These are phyloP conservation scores for Calonectria fujianensis DNA, from an alignment of 2,329 filamentous ascomycete species.

Conservation along the genomic window DNA sequence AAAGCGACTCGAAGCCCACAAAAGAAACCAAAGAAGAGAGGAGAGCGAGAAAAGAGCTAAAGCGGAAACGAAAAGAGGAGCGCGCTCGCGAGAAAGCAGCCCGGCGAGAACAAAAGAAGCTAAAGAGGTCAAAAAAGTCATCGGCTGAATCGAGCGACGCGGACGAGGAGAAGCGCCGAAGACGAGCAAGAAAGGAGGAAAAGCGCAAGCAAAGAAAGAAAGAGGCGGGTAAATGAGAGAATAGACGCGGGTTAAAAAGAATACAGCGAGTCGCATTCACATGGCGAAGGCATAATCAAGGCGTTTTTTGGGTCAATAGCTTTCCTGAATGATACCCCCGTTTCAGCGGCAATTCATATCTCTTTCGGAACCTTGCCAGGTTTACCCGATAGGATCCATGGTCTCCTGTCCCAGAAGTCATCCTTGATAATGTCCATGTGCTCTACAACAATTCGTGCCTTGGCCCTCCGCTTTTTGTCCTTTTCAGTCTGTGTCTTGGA, in stretches of 20 bases:
- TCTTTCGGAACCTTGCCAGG: slow-evolving; percentile 82
- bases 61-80: slow-evolving; percentile 56
- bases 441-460: slow-evolving; percentile 87
- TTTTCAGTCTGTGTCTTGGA: slow-evolving; percentile 90
- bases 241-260: slow-evolving; percentile 41
- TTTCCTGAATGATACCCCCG: slow-evolving; percentile 58
- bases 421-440: slow-evolving; percentile 97
- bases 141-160: slow-evolving; percentile 55
- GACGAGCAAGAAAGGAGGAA: slow-evolving; percentile 65
- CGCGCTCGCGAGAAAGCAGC: slow-evolving; percentile 50
- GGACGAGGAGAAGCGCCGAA: slow-evolving; percentile 68
- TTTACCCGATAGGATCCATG: slow-evolving; percentile 87
- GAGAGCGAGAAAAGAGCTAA: slow-evolving; percentile 60
- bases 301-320: slow-evolving; percentile 55
- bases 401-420: slow-evolving; percentile 91
- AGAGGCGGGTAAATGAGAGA: slow-evolving; percentile 46
- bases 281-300: slow-evolving; percentile 49
- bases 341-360: slow-evolving; percentile 60
- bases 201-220: slow-evolving; percentile 59
- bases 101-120: slow-evolving; percentile 52
- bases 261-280: slow-evolving; percentile 39
- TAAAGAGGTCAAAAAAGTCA: slow-evolving; percentile 53
- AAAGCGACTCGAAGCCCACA: slow-evolving; percentile 42
- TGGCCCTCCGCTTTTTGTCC: slow-evolving; percentile 85
- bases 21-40: slow-evolving; percentile 67